phyloP scores from a whole-genome alignment of 1,139 yeast genomes.

The Yamadazyma siamensis region DNA sequence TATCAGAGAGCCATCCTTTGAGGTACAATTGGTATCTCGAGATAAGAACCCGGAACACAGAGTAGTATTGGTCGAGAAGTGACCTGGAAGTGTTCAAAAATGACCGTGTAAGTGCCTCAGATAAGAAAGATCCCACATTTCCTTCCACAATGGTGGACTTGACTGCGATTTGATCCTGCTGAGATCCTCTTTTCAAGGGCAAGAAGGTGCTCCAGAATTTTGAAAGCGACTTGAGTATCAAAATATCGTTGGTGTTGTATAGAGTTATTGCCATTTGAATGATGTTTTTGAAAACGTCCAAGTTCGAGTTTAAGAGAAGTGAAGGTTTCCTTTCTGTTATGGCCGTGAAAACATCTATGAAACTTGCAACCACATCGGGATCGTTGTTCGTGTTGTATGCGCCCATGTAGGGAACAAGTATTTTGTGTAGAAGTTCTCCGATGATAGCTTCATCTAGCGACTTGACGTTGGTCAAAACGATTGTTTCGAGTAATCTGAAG shows the following conservation, averaged over 20 bases:
- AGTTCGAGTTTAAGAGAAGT: slow-evolving; percentile 12
- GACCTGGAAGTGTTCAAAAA: slow-evolving; percentile 56
- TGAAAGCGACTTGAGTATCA: slow-evolving; percentile 58
- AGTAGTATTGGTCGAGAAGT: slow-evolving; percentile 54
- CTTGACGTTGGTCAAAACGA: slow-evolving; percentile 33
- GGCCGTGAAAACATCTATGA: slow-evolving; percentile 41
- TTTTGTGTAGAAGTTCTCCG: slow-evolving; percentile 20
- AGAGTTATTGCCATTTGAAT: slow-evolving; percentile 43
- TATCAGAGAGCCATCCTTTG: slow-evolving; percentile 46
- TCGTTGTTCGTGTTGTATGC: slow-evolving; percentile 21
- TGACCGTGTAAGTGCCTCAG: slow-evolving; percentile 27
- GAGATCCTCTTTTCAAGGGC: slow-evolving; percentile 49
- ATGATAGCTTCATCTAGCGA: slow-evolving; percentile 27
- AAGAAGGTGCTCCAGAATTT: slow-evolving; percentile 66
- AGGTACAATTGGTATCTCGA: slow-evolving; percentile 49
- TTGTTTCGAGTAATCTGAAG: slow-evolving; percentile 39
- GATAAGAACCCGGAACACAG: slow-evolving; percentile 51
- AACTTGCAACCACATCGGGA: slow-evolving; percentile 50
- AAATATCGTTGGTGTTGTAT: slow-evolving; percentile 57
- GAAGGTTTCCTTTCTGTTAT: slow-evolving; percentile 49
- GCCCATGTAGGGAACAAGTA: slow-evolving; percentile 21
- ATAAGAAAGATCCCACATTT: slow-evolving; percentile 35
- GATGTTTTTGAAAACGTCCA: slow-evolving; percentile 31
- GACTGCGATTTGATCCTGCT: slow-evolving; percentile 41
- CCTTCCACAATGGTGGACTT: slow-evolving; percentile 30